A percentile compares a stretch with the other conserved stretches of the same genome.
phyloP scores from a whole-genome alignment of 176 grass and related monocot genomes.

The Rhipidocladum racemiflorum region DNA sequence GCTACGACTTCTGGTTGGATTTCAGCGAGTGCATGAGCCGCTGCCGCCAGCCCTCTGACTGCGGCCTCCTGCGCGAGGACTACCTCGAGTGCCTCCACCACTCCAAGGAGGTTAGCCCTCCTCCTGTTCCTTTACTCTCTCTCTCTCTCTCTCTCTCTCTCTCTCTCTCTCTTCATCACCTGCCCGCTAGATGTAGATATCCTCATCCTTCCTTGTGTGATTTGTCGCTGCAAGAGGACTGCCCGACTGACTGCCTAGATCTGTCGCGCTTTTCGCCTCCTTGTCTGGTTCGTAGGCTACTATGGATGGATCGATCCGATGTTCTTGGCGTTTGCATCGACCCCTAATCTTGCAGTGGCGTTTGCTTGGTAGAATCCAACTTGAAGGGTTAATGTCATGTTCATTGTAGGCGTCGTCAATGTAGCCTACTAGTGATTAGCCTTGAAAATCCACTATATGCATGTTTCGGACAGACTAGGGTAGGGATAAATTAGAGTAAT shows the following conservation, averaged over 20 bases:
- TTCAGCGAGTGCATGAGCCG: slow-evolving; percentile 99
- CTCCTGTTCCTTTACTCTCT: no score
- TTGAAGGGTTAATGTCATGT: no score
- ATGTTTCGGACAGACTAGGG: not conserved
- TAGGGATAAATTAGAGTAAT: not conserved
- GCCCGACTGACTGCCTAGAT: not conserved
- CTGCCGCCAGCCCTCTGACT: slow-evolving; percentile 89
- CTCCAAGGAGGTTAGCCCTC: slow-evolving; percentile 84
- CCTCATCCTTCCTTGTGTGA: not conserved
- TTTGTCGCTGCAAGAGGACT: no score
- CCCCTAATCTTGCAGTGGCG: not conserved
- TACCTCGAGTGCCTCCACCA: slow-evolving; percentile 99
- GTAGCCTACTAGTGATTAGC: not conserved
- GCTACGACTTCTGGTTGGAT: slow-evolving; percentile 97
- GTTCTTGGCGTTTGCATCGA: not conserved
- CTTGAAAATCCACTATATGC: not conserved
- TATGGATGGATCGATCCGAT: not conserved
- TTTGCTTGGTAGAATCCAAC: not conserved
- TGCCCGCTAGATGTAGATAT: no score
- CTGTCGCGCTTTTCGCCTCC: not conserved
- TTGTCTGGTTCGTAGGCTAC: not conserved
- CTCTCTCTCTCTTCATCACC: no score
- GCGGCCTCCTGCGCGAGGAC: slow-evolving; percentile 90
- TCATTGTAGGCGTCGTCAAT: no score
- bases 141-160: no score